Percentiles rank a stretch among this genome's conserved stretches.
phyloP scores from a whole-genome alignment of 163 green algal genomes.

The Chlorella variabilis region DNA sequence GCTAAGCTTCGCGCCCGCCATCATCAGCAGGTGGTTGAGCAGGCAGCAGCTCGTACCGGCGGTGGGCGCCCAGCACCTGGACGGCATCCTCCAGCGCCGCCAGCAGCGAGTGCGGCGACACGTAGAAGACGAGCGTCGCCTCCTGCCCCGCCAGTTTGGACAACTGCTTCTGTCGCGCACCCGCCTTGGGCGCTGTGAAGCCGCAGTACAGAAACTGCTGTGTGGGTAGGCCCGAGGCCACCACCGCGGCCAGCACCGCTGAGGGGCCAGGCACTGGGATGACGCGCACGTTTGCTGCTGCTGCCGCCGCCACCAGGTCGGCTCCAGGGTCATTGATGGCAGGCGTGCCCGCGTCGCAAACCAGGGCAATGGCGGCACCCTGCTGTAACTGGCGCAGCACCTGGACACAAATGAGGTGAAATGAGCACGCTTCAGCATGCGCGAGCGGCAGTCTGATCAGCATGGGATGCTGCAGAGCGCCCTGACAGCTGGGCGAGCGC shows the following conservation, averaged over 20 bases:
- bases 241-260: conserved; percentile 74
- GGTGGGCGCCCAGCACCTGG: conserved; percentile 61
- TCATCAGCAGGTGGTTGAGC: too few relatives aligned
- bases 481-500: too few relatives aligned
- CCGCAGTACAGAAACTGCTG: conserved; percentile 80
- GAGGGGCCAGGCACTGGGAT: conserved; percentile 84
- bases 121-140: conserved; percentile 80
- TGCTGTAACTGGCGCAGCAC: conserved; percentile 63
- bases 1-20: too few relatives aligned
- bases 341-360: conserved; percentile 90
- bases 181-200: conserved; percentile 84
- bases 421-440: too few relatives aligned
- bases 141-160: neutral
- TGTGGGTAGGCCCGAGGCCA: conserved; percentile 78
- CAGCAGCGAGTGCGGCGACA: conserved; percentile 73
- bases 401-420: too few relatives aligned
- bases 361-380: conserved; percentile 76
- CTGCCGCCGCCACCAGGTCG: conserved; percentile 64
- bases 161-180: conserved; percentile 53
- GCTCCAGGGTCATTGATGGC: conserved; percentile 86
- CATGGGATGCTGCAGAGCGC: too few relatives aligned
- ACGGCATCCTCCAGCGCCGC: conserved; percentile 65
- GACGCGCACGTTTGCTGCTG: conserved; percentile 63
- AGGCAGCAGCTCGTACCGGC: too few relatives aligned
- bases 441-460: too few relatives aligned